Base-by-base conservation (phyloP, 1,139 yeast genomes). In the Hyphopichia burtonii region DNA sequence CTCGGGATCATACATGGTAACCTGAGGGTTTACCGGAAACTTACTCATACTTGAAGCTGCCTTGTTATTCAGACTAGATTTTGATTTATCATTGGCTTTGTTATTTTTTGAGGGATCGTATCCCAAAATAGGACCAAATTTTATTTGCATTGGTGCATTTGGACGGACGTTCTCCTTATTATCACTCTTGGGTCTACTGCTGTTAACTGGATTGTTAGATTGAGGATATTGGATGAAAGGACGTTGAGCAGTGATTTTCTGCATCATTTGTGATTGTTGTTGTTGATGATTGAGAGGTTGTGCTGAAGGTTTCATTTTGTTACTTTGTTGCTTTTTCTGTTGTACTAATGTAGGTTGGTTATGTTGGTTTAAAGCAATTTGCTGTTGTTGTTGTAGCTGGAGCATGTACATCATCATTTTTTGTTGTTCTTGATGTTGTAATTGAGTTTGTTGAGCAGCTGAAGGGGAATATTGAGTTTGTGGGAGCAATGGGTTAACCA, bases 71-170 rank as follows among this genome's bases (percentile, higher is more conserved):
- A 25, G 28, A 12, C n/a, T 31, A 16, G 34, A 16, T 11, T 31
- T 31, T 31, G 34, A 16, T 11, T 10, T 20, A 10, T 53, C 54
- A 9, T 56, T 48, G 11, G 4, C 12, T 25, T 8, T 9, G 12
- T 25, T 25, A 25, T 25, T 25, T 43, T 63, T 66, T 9, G 72
- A 67, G 5, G 76, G 76, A 47, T 70, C 74, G 43, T 70, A 70
- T 36, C 62, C 75, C 40, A 70, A 53, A 44, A 70, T 68, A 3
- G 75, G 76, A 18, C 74, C 73, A 50, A 70, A 70, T 31, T 61
- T 69, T 38, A 69, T 65, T 39, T 65, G 65, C 15, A 33, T 12
- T 9, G 34, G 34, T 4, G 30, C 23, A 40, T 55, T 66, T 4
- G 61, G 63, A 41, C 57, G 59, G 30, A 48, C 15, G 39, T 53